Percentiles rank a stretch among this genome's conserved stretches.
Conservation (phyloP, 495 filamentous ascomycete species). For the Lasiosphaeris hirsuta region DNA sequence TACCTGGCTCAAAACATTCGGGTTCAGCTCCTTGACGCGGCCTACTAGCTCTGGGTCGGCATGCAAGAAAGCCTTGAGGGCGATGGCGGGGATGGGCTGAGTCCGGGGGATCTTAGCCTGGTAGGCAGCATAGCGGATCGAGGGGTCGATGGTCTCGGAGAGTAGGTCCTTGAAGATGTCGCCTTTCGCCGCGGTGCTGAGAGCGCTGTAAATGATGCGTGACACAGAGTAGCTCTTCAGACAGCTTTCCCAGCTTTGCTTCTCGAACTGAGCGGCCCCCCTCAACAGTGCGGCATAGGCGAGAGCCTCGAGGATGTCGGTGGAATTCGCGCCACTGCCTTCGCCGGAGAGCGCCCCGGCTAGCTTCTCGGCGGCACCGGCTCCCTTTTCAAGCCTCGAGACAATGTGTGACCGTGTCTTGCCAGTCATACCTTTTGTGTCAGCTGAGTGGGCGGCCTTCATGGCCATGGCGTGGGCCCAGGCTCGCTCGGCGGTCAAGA, state of each 20-base stretch:
- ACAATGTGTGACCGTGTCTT: slow-evolving; percentile 81
- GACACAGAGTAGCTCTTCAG: slow-evolving; percentile 71
- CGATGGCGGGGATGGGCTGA: slow-evolving; percentile 71
- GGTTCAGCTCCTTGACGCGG: slow-evolving; percentile 68
- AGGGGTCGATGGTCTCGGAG: slow-evolving; percentile 83
- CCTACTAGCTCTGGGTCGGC: slow-evolving; percentile 59
- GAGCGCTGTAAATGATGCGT: slow-evolving; percentile 74
- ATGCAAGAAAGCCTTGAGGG: slow-evolving; percentile 68
- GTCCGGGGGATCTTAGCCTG: slow-evolving; percentile 81
- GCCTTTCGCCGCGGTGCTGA: slow-evolving; percentile 54
- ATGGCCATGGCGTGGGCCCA: slow-evolving; percentile 97
- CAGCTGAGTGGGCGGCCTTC: slow-evolving; percentile 78
- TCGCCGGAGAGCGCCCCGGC: slow-evolving; percentile 57
- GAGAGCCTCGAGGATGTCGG: slow-evolving; percentile 77
- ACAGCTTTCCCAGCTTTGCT: slow-evolving; percentile 78
- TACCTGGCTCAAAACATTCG: slow-evolving; percentile 63
- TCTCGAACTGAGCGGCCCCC: slow-evolving; percentile 79
- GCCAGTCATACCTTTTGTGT: slow-evolving; percentile 72
- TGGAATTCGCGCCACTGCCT: slow-evolving; percentile 59
- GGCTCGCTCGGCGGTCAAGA: slow-evolving; percentile 84
- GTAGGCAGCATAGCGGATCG: slow-evolving; percentile 91
- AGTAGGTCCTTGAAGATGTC: slow-evolving; percentile 85
- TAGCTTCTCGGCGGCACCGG: slow-evolving; percentile 64
- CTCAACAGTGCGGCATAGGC: slow-evolving; percentile 74
- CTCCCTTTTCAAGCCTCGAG: slow-evolving; percentile 78